Evolutionary conservation across 352 stramenopile species (phyloP).

Genomic region (Globisporangium polare): DNA sequence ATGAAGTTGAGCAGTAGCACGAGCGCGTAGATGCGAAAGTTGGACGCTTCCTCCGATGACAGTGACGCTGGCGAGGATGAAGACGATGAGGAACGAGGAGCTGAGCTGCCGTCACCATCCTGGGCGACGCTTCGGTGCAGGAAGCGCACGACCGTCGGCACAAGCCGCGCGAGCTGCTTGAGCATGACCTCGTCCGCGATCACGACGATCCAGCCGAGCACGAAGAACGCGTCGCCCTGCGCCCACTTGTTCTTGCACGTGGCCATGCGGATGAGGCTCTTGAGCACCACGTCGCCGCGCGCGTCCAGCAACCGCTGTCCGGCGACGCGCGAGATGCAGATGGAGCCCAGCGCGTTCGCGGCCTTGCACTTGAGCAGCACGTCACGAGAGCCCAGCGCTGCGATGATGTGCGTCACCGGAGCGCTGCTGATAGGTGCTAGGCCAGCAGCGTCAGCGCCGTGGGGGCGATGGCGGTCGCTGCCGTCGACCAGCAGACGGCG

Average conservation of each 20-base stretch:
- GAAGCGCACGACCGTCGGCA: constrained; percentile 39
- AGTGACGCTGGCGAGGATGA: constrained; percentile 11
- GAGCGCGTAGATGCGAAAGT: constrained; percentile 66
- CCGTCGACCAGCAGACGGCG: constrained; percentile 45
- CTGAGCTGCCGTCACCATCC: no score
- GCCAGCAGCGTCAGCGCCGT: background rate
- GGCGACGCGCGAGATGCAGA: constrained; percentile 72
- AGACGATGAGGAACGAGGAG: no score
- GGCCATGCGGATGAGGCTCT: constrained; percentile 49
- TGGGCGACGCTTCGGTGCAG: constrained; percentile 40
- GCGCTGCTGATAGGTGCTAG: background rate
- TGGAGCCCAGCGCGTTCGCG: constrained; percentile 61
- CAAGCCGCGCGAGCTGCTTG: constrained; percentile 28
- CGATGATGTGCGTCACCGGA: constrained; percentile 35
- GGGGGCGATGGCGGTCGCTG: background rate
- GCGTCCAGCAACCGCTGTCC: constrained; percentile 54
- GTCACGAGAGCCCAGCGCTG: constrained; percentile 48
- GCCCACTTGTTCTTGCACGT: constrained; percentile 70
- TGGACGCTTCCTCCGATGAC: constrained; percentile 50
- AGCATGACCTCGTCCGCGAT: constrained; percentile 55
- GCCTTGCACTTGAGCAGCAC: constrained; percentile 80
- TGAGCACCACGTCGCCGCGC: constrained; percentile 33
- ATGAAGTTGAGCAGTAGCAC: constrained; percentile 75
- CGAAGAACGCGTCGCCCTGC: constrained; percentile 68
- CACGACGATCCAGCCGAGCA: constrained; percentile 72